Percentiles rank a stretch among this genome's conserved stretches.
phyloP scores from a whole-genome alignment of 2,329 filamentous ascomycete species.

The Fusarium sarcochroum region DNA sequence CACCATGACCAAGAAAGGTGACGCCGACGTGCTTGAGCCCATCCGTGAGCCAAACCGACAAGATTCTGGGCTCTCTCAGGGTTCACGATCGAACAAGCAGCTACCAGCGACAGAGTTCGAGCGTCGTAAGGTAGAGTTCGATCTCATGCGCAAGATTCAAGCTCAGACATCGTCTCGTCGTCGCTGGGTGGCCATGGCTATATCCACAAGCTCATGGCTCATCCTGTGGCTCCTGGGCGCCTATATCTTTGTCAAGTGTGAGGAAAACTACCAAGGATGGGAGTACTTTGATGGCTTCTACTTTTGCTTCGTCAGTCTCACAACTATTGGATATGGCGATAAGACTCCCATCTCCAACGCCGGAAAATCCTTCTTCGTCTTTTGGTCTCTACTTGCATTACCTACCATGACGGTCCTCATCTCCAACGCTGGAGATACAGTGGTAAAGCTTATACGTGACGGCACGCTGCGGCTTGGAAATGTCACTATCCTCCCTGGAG shows the following conservation, averaged over 20 bases:
- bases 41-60: conserved; percentile 50
- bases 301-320: conserved; percentile 85
- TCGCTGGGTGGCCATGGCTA: conserved; percentile 79
- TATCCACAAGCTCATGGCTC: conserved; percentile 78
- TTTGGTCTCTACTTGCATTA: conserved; percentile 89
- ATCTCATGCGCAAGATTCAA: conserved; percentile 87
- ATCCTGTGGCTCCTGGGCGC: conserved; percentile 87
- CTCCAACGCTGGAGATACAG: conserved; percentile 85
- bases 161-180: conserved; percentile 73
- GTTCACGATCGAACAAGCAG: conserved; percentile 15
- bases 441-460: conserved; percentile 75
- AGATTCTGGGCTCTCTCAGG: conserved; percentile 24
- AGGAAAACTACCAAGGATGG: conserved; percentile 71
- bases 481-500: conserved; percentile 72
- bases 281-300: conserved; percentile 87
- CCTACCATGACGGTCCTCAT: conserved; percentile 92
- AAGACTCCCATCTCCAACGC: conserved; percentile 81
- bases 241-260: conserved; percentile 74
- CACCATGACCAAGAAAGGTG: conserved; percentile 60
- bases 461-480: conserved; percentile 69
- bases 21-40: conserved; percentile 65
- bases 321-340: conserved; percentile 92
- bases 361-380: conserved; percentile 89
- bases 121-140: conserved; percentile 78
- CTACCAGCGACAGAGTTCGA: conserved; percentile 62